Conservation (phyloP, 2,329 filamentous ascomycete species). For the Hypocrella siamensis region DNA sequence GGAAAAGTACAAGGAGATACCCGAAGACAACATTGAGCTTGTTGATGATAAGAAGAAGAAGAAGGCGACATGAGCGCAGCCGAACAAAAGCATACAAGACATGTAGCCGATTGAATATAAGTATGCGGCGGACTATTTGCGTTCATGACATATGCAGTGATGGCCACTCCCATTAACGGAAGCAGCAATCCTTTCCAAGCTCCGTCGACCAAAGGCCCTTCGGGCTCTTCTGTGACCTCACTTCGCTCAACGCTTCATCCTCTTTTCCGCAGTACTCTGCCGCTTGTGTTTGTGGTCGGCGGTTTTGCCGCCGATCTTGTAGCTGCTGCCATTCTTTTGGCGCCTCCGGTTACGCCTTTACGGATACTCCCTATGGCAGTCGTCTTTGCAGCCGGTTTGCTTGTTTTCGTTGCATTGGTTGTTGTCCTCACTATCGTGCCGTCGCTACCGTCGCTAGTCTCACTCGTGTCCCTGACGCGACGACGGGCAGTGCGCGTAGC, state of each 20-base stretch:
- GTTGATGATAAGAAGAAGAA: conserved; percentile 94
- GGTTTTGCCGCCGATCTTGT: conserved; percentile 22
- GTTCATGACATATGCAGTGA: no score
- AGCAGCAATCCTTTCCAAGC: no score
- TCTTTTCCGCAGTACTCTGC: conserved; percentile 40
- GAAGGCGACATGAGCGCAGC: conserved; percentile 12
- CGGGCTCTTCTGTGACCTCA: no score
- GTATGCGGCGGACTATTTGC: background rate
- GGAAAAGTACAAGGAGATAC: conserved; percentile 79
- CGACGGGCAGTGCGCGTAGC: conserved; percentile 34
- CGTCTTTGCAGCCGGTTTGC: conserved; percentile 26
- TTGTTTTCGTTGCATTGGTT: conserved; percentile 15
- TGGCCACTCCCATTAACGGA: no score
- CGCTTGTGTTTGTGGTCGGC: conserved; percentile 26
- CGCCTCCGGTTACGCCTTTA: conserved; percentile 30
- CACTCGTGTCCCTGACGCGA: conserved; percentile 43
- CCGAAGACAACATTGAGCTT: conserved; percentile 87
- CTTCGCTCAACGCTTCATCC: no score
- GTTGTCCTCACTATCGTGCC: conserved; percentile 48
- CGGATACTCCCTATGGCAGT: conserved; percentile 38
- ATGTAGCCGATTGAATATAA: no score
- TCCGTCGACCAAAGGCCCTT: no score
- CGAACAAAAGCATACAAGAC: background rate
- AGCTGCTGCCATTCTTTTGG: conserved; percentile 29
- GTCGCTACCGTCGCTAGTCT: conserved; percentile 47